A percentile compares a stretch with the other conserved stretches of the same genome.
These are phyloP conservation scores for Cicer pinnatifidum DNA, from an alignment of 306 rosid genomes.

Conservation along the genomic window DNA sequence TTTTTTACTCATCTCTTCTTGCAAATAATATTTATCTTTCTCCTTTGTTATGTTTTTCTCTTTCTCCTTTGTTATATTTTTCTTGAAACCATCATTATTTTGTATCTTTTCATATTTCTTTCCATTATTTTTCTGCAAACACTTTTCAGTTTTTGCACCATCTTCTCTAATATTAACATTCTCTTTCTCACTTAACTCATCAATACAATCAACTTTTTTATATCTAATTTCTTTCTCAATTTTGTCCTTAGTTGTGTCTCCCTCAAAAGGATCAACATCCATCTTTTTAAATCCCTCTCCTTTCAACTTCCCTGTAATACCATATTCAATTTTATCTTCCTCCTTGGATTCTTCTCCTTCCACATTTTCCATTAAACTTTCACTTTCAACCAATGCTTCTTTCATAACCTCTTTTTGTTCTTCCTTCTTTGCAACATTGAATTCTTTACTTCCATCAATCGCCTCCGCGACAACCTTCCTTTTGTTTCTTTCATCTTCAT, in stretches of 20 bases:
- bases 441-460: neutral
- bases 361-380: conserved; percentile 13
- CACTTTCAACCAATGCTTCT: conserved; percentile 26
- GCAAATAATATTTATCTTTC: neutral
- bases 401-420: conserved; percentile 6
- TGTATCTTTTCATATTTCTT: conserved; percentile 32
- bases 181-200: conserved; percentile 3
- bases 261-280: conserved; percentile 26
- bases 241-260: neutral
- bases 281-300: conserved; percentile 30
- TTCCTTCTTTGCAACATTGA: conserved; percentile 10
- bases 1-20: neutral
- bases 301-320: conserved; percentile 8
- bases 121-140: neutral
- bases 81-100: neutral
- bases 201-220: conserved; percentile 20
- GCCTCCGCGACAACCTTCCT: too few species aligned
- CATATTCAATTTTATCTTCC: conserved; percentile 16
- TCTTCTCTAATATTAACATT: neutral
- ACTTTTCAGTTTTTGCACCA: neutral
- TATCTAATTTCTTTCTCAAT: conserved; percentile 30
- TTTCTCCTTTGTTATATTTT: conserved; percentile 4
- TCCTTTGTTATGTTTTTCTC: conserved; percentile 9
- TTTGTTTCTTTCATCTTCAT: conserved; percentile 6
- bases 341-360: conserved; percentile 24